Evolutionary conservation across 2,329 filamentous ascomycete genomes (phyloP).

Genomic region (Albifimbria verrucaria): DNA sequence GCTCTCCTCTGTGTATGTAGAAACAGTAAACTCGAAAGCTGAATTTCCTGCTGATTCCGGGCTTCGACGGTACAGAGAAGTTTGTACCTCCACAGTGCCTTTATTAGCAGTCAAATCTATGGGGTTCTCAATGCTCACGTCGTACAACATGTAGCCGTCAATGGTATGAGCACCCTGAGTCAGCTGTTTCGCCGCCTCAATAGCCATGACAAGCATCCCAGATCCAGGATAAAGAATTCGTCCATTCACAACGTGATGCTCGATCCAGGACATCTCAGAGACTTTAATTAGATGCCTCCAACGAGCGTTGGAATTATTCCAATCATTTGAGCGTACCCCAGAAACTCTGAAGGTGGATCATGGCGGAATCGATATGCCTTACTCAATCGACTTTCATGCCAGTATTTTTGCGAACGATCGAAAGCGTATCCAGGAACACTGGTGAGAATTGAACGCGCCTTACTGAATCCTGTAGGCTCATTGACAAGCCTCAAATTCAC

Average conservation of each 20-base stretch:
- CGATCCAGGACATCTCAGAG: conserved; percentile 32
- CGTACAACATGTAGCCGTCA: neutral
- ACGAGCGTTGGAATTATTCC: conserved; percentile 28
- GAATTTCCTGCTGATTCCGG: too few species aligned
- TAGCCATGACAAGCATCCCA: conserved; percentile 25
- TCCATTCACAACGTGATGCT: conserved; percentile 28
- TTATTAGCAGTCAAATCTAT: neutral
- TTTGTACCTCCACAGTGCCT: too few species aligned
- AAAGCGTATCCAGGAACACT: conserved; percentile 26
- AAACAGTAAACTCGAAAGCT: too few species aligned
- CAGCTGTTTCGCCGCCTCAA: conserved; percentile 22
- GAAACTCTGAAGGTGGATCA: conserved; percentile 22
- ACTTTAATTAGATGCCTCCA: conserved; percentile 38
- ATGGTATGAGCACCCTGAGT: too few species aligned
- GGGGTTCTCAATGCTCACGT: neutral
- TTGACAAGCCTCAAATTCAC: conserved; percentile 8
- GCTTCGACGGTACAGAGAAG: too few species aligned
- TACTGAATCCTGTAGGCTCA: neutral
- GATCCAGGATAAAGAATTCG: conserved; percentile 25
- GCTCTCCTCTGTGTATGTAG: too few species aligned
- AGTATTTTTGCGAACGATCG: conserved; percentile 28
- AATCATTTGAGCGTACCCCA: conserved; percentile 19
- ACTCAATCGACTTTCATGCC: conserved; percentile 30
- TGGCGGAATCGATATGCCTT: conserved; percentile 15
- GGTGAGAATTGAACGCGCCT: conserved; percentile 31